phyloP scores from a whole-genome alignment of 345 rosid genomes.

The Pelargonium nanum region DNA sequence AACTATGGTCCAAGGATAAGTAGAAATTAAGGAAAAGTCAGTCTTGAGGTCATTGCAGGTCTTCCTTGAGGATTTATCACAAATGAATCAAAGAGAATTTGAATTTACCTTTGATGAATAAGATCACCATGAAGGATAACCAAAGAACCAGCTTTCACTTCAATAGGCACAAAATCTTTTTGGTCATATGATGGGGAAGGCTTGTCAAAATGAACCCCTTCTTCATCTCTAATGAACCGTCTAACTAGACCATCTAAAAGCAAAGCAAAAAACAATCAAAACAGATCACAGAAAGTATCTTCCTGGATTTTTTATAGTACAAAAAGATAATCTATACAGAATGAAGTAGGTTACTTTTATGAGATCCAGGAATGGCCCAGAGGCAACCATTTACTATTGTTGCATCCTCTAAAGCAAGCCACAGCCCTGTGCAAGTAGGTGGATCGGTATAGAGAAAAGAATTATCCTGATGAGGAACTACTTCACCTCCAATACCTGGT shows the following conservation, averaged over 20 bases:
- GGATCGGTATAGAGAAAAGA: slow-evolving; percentile 88
- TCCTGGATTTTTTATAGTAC: neutral
- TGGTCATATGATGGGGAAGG: slow-evolving; percentile 70
- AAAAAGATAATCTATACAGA: neutral
- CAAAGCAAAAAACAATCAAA: slow-evolving; percentile 3
- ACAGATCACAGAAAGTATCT: neutral
- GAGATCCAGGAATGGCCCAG: slow-evolving; percentile 98
- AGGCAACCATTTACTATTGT: slow-evolving; percentile 75
- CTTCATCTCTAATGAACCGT: slow-evolving; percentile 68
- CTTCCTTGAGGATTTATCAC: neutral
- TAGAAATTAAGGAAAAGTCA: slow-evolving; percentile 5
- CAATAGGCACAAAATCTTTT: slow-evolving; percentile 74
- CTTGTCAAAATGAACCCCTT: slow-evolving; percentile 63
- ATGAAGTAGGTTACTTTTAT: slow-evolving; percentile 41
- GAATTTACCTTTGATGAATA: slow-evolving; percentile 71
- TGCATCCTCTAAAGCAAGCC: slow-evolving; percentile 95
- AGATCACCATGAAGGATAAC: slow-evolving; percentile 86
- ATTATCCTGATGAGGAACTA: slow-evolving; percentile 88
- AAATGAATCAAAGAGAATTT: neutral
- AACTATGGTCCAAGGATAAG: slow-evolving; percentile 30
- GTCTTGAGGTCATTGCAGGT: neutral
- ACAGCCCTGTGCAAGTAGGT: slow-evolving; percentile 78
- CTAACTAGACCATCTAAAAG: slow-evolving; percentile 81
- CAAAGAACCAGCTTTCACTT: slow-evolving; percentile 88
- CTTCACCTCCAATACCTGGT: slow-evolving; percentile 98